Evolutionary conservation across 371 early-diverging fungal species (phyloP).

Genomic region (Mortierella sp.): DNA sequence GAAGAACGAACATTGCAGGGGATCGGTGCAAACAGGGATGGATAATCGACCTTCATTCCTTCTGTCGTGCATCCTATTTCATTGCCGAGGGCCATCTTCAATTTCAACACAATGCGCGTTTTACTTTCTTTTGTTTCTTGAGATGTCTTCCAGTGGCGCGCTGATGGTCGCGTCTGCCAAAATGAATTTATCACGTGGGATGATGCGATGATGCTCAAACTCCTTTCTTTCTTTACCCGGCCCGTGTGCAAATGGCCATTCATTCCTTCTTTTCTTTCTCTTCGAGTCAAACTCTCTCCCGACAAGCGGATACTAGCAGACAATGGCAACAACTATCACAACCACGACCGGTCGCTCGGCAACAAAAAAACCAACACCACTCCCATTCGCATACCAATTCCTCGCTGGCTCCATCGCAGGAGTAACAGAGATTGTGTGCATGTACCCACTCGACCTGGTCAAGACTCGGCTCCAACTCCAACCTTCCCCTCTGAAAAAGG

Average conservation of each 20-base stretch:
- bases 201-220: no score
- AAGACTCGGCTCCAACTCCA: conserved; percentile 92
- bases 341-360: not conserved
- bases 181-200: no score
- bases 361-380: conserved; percentile 58
- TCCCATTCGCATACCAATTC: conserved; percentile 88
- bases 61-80: no score
- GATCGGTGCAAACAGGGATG: no score
- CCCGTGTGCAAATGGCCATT: not conserved
- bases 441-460: conserved; percentile 96
- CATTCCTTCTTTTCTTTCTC: not conserved
- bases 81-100: no score
- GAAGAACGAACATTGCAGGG: no score
- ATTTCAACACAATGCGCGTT: no score
- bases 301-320: not conserved
- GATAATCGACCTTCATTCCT: no score
- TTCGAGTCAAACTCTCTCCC: no score
- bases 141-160: no score
- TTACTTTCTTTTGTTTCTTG: no score
- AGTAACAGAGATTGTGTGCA: conserved; percentile 88
- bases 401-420: conserved; percentile 95
- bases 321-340: not conserved
- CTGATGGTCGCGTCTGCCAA: no score
- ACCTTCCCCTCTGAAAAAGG: not conserved
- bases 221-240: not conserved